Conservation (phyloP, 768 basidiomycete genomes). For the Sporobolomyces roseus region DNA sequence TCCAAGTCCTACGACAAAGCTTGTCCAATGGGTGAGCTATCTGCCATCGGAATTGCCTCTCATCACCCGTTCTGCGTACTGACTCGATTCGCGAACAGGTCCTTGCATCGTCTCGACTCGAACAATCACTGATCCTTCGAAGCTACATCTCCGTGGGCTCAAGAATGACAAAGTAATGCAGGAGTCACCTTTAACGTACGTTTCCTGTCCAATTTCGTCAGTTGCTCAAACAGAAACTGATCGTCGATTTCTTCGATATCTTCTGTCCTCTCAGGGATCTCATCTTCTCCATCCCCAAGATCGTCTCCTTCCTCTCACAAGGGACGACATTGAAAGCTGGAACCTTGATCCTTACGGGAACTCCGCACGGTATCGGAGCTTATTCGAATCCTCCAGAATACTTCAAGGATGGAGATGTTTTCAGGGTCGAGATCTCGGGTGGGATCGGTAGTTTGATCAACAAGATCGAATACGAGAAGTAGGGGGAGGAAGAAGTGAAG, state of each 20-base stretch:
- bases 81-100: conserved; percentile 25
- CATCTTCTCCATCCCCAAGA: conserved; percentile 49
- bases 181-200: conserved; percentile 47
- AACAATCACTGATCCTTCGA: conserved; percentile 35
- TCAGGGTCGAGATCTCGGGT: conserved; percentile 42
- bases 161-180: conserved; percentile 47
- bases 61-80: background rate
- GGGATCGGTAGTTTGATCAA: conserved; percentile 49
- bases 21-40: conserved; percentile 43
- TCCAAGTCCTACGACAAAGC: conserved; percentile 46
- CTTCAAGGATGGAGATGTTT: conserved; percentile 46
- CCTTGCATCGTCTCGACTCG: conserved; percentile 46
- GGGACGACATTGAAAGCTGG: conserved; percentile 50
- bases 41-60: background rate
- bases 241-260: background rate
- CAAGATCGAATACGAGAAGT: conserved; percentile 48
- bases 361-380: conserved; percentile 42
- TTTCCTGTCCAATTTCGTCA: background rate
- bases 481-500: background rate
- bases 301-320: conserved; percentile 49
- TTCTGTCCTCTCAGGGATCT: conserved; percentile 46
- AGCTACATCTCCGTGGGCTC: conserved; percentile 38
- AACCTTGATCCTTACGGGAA: conserved; percentile 50
- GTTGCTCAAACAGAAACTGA: background rate
- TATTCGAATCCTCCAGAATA: conserved; percentile 37